These are phyloP conservation scores for Fusarium abutilonis DNA, from an alignment of 2,329 filamentous ascomycete species.

Conservation along the genomic window DNA sequence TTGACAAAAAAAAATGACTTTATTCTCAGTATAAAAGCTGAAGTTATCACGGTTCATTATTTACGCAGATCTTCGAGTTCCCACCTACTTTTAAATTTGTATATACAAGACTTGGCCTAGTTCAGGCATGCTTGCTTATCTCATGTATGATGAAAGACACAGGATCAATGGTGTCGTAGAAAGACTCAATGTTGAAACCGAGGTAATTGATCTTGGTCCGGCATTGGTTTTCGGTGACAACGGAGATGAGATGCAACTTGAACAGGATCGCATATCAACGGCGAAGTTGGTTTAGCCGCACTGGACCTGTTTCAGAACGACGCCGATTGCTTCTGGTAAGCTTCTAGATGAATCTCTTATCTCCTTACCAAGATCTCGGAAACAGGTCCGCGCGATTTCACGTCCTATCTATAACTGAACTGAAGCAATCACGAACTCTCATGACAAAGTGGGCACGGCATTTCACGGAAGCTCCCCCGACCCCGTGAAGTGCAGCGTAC, in stretches of 20 bases:
- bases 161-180: neutral
- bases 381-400: slow-evolving; percentile 20
- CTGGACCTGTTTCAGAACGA: slow-evolving; percentile 14
- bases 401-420: slow-evolving; percentile 7
- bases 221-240: neutral
- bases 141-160: neutral
- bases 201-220: neutral
- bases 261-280: slow-evolving; percentile 1
- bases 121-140: neutral
- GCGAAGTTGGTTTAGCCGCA: slow-evolving; percentile 14
- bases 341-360: slow-evolving; percentile 19
- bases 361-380: slow-evolving; percentile 16
- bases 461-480: slow-evolving; percentile 32
- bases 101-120: neutral
- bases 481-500: slow-evolving; percentile 10
- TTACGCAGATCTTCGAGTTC: neutral
- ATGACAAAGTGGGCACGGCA: slow-evolving; percentile 32
- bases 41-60: neutral
- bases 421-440: slow-evolving; percentile 17
- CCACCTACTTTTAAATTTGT: neutral
- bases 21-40: neutral
- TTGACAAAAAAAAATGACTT: slow-evolving; percentile 1
- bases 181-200: neutral
- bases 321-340: slow-evolving; percentile 19
- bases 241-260: slow-evolving; percentile 5